Base-by-base conservation (phyloP, 768 basidiomycete genomes). In the Tulasnella sp. region DNA sequence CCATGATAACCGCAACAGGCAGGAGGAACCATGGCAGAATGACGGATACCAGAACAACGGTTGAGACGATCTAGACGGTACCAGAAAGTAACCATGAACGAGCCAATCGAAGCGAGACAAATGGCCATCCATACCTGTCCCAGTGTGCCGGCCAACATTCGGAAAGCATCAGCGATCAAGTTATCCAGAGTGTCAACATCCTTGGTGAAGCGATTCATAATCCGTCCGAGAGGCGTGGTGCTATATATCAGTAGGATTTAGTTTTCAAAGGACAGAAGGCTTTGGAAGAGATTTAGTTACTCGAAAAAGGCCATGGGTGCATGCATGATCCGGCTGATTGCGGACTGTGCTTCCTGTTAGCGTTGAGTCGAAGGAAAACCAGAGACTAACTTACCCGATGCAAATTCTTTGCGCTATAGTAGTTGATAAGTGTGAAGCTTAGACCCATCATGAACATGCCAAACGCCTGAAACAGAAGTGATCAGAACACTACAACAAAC, bases 141-240 rank as follows among this genome's bases (percentile, higher is more conserved):
- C n/a, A 42, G 16, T 12, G 62, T 59, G 17, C 34, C 52, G 11
- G 26, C 26, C 22, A 40, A n/a, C 35, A 32, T 34, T 14, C n/a
- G 37, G 59, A 62, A n/a, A 22, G 44, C 65, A 19, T 64, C 41
- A 22, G 77, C 71, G 36, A 78, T 41, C 36, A 74, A 63, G 72
- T 80, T 79, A 65, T 81, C 80, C n/a, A 81, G 73, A 29, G 77
- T 77, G 22, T 77, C 75, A 26, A 82, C 75, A 72, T 82, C 81
- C 72, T 79, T 80, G 1, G 77, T 76, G 9, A 81, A 71, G 1
- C 80, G 74, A 26, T 75, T 76, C 72, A 79, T 76, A 66, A 81
- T 79, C 14, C 80, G 75, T 6, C 80, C 79, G 14, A 73, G 72
- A 9, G 62, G 70, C n/a, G 69, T 70, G 7, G 69, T 70, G 22